phyloP scores from a whole-genome alignment of 306 rosid species.

The Coriaria nepalensis region DNA sequence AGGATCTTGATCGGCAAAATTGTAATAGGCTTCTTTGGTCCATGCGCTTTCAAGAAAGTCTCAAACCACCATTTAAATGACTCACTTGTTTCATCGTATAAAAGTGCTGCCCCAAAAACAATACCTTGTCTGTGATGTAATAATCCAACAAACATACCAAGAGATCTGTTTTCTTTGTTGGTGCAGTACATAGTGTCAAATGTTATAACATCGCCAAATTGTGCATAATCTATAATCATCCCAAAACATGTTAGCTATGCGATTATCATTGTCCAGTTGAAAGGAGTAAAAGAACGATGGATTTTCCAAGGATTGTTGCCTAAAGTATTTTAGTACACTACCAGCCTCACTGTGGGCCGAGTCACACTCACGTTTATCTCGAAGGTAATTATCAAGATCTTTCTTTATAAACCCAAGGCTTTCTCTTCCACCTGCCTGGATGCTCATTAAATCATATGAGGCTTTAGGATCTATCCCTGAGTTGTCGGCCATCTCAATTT shows the following conservation, averaged over 20 bases:
- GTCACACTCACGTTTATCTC: background rate
- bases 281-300: background rate
- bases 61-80: too few species aligned
- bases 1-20: too few species aligned
- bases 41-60: too few species aligned
- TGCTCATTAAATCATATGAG: background rate
- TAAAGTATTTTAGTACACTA: background rate
- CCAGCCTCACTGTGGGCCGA: background rate
- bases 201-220: background rate
- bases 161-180: background rate
- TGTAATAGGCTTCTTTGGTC: too few species aligned
- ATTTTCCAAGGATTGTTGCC: background rate
- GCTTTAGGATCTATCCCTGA: too few species aligned
- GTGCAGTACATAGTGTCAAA: background rate
- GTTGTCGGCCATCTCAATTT: too few species aligned
- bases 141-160: background rate
- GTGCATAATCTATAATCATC: background rate
- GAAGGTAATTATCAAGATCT: background rate
- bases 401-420: too few species aligned
- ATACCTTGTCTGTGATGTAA: too few species aligned
- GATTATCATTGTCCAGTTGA: background rate
- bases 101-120: background rate
- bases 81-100: background rate
- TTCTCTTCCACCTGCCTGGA: too few species aligned
- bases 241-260: background rate